Evolutionary conservation across 2,329 filamentous ascomycete species (phyloP).

Genomic region (Ceratocystis papillata): DNA sequence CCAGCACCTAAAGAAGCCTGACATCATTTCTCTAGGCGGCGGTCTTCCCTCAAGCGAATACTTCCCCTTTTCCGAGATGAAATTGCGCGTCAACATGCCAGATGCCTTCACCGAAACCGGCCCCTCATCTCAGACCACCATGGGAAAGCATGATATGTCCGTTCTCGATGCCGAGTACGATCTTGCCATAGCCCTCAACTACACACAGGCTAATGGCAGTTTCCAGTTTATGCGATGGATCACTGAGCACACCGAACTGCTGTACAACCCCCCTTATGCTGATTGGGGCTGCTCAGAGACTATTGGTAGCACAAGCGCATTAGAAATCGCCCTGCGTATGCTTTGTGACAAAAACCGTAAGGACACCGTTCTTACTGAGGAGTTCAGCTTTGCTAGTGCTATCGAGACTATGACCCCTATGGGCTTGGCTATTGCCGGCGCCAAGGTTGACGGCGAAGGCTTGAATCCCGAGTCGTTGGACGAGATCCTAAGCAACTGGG

Average conservation of each 20-base stretch:
- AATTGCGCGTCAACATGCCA: conserved; percentile 56
- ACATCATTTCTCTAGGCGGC: conserved; percentile 82
- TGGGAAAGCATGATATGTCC: conserved; percentile 66
- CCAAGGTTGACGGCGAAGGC: conserved; percentile 44
- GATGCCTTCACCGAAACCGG: conserved; percentile 60
- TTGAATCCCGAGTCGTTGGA: conserved; percentile 44
- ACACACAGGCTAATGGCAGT: conserved; percentile 75
- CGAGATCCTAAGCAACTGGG: conserved; percentile 41
- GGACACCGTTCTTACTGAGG: conserved; percentile 74
- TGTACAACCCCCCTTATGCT: conserved; percentile 73
- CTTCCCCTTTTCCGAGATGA: conserved; percentile 79
- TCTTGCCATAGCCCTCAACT: conserved; percentile 82
- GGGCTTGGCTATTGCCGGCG: conserved; percentile 42
- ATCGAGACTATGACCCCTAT: conserved; percentile 48
- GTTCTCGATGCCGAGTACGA: conserved; percentile 43
- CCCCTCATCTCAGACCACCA: conserved; percentile 47
- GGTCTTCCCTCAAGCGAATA: conserved; percentile 80
- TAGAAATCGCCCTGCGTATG: conserved; percentile 76
- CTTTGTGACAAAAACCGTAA: conserved; percentile 58
- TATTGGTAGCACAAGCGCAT: conserved; percentile 72
- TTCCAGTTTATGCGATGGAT: conserved; percentile 82
- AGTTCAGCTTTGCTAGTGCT: conserved; percentile 77
- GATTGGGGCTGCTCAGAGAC: conserved; percentile 83
- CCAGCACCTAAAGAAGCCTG: conserved; percentile 64
- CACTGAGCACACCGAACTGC: conserved; percentile 89